A percentile compares a stretch with the other conserved stretches of the same genome.
These are phyloP conservation scores for Yamadazyma songkhlaensis DNA, from an alignment of 1,139 yeast species.

Conservation along the genomic window DNA sequence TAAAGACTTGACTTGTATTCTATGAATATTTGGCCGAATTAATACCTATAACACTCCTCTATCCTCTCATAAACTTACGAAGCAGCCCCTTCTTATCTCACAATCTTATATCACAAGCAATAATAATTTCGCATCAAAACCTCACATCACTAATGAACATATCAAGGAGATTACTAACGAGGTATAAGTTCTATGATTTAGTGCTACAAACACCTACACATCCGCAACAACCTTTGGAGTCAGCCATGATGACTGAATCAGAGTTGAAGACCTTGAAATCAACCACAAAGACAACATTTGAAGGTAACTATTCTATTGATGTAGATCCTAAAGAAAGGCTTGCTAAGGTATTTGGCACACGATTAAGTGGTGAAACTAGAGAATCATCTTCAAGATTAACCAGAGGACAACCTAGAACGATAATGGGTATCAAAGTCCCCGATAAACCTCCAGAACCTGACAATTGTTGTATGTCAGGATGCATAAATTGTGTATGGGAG, in stretches of 20 bases:
- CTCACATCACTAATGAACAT: not conserved
- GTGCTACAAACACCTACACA: conserved; percentile 30
- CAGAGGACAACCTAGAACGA: conserved; percentile 38
- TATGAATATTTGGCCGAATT: no score
- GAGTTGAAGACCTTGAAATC: conserved; percentile 21
- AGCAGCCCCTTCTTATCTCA: no score
- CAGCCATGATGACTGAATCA: conserved; percentile 22
- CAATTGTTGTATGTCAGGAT: conserved; percentile 97
- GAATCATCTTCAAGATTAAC: conserved; percentile 48
- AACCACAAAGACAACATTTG: conserved; percentile 30
- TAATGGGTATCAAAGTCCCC: conserved; percentile 80
- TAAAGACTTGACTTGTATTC: no score
- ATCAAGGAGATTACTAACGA: conserved; percentile 2
- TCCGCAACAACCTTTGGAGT: conserved; percentile 22
- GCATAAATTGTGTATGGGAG: conserved; percentile 97
- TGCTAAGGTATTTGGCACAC: conserved; percentile 53
- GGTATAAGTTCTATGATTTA: conserved; percentile 37
- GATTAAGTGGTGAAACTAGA: conserved; percentile 54
- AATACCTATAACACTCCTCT: no score
- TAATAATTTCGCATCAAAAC: no score
- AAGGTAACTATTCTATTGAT: conserved; percentile 42
- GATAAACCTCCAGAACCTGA: conserved; percentile 84
- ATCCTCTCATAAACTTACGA: no score
- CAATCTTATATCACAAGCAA: no score
- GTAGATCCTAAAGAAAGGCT: conserved; percentile 49